Base-by-base conservation (phyloP, 805 yeast genomes). In the Yamadazyma insecticola region DNA sequence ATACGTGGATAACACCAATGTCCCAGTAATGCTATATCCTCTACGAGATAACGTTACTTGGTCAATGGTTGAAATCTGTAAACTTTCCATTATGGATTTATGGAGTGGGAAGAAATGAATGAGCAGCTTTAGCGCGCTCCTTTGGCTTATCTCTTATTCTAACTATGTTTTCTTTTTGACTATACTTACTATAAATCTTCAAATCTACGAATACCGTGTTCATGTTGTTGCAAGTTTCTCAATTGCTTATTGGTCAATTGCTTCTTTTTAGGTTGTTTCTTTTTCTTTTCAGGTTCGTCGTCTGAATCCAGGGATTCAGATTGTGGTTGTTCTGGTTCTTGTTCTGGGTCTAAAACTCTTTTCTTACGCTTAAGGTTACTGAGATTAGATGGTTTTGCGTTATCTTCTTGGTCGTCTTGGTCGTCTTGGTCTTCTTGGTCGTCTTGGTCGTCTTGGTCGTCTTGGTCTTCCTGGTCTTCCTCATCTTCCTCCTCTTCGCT, bases 181-280 rank as follows among this genome's bases (percentile, higher is more conserved):
- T n/a, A n/a, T 11, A 19, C 8, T 19, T 19, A 19, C 35, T 50
- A 78, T 30, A 78, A 54, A 35, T 70, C 88, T 6, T 78, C 87
- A 46, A 81, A 81, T 43, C 60, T 74, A 24, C 70, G 62, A 31
- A 81, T 79, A 0, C 86, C 86, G 41, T 78, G 84, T 34, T 74
- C 79, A 32, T 72, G 76, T 19, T 64, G 64, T 27, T 70, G 77
- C 36, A 61, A 39, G 32, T 72, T 74, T 26, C 60, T 55, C 25
- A 71, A 42, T 40, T 72, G 77, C 38, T 72, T 72, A 11, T 70
- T 55, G 4, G 65, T 47, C 30, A 67, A 36, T 41, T 44, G 45
- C 39, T 46, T 51, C 23, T 50, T 45, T 36, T 55, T 56, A 22
- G 58, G 56, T 41, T 64, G 63, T 32, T 58, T 52, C 33, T 57